phyloP scores from a whole-genome alignment of 257 asterid genomes.

The Schizonepeta tenuifolia region DNA sequence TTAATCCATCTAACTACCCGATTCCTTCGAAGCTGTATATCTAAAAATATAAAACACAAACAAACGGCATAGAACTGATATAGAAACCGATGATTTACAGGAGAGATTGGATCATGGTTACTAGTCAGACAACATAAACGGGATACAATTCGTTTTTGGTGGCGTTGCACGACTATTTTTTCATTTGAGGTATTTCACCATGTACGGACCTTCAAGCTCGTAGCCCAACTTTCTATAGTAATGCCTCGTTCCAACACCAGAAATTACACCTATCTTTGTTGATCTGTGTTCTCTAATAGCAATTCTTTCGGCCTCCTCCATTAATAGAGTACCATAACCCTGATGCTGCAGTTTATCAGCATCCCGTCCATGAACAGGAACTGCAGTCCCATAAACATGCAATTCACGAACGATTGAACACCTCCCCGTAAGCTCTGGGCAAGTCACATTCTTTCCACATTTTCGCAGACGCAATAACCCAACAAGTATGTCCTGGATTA shows the following conservation, averaged over 20 bases:
- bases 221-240: conserved; percentile 95
- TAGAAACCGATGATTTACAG: background rate
- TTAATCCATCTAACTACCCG: too few relatives aligned
- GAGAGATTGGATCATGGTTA: background rate
- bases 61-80: background rate
- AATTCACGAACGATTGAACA: conserved; percentile 95
- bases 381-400: conserved; percentile 97
- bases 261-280: conserved; percentile 83
- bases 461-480: conserved; percentile 85
- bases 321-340: conserved; percentile 89
- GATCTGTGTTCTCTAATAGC: conserved; percentile 87
- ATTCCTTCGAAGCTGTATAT: too few relatives aligned
- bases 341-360: conserved; percentile 94
- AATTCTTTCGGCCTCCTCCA: conserved; percentile 95
- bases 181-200: conserved; percentile 74
- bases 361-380: conserved; percentile 97
- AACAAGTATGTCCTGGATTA: conserved; percentile 86
- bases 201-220: conserved; percentile 98
- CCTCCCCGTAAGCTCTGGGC: conserved; percentile 87
- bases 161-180: background rate
- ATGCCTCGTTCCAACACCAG: conserved; percentile 98
- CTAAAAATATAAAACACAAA: background rate
- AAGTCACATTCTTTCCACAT: conserved; percentile 79
- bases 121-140: background rate
- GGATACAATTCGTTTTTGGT: background rate